Conservation (phyloP, 2,329 filamentous ascomycete species). For the Amauroascus verrucosus region DNA sequence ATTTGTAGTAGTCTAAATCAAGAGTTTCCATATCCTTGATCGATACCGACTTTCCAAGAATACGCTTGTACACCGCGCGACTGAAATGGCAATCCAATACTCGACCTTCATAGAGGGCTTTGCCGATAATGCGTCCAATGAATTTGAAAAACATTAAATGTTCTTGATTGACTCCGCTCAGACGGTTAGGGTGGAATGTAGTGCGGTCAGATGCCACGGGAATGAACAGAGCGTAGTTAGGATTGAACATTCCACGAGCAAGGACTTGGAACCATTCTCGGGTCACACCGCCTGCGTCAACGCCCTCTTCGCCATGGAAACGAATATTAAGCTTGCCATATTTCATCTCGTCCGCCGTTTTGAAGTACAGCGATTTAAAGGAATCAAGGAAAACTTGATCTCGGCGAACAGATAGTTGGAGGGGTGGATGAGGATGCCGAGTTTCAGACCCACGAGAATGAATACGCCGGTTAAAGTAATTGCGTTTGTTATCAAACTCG, state of each 20-base stretch:
- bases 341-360: constrained; percentile 93
- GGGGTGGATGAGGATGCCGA: constrained; percentile 61
- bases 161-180: constrained; percentile 88
- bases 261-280: constrained; percentile 99
- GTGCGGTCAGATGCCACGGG: constrained; percentile 95
- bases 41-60: constrained; percentile 86
- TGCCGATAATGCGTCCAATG: constrained; percentile 95
- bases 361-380: constrained; percentile 97
- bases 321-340: constrained; percentile 96
- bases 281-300: constrained; percentile 93
- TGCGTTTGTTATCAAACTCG: constrained; percentile 98
- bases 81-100: constrained; percentile 98
- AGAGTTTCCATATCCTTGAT: constrained; percentile 99
- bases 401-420: constrained; percentile 82
- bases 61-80: constrained; percentile 94
- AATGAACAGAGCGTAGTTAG: constrained; percentile 91
- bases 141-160: constrained; percentile 99
- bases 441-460: constrained; percentile 63
- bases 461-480: constrained; percentile 92
- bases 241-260: constrained; percentile 96
- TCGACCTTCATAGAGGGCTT: constrained; percentile 90
- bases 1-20: constrained; percentile 98
- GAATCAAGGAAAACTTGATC: constrained; percentile 97
- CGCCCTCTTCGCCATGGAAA: constrained; percentile 94
- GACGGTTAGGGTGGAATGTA: constrained; percentile 94